Base-by-base conservation (phyloP, 768 basidiomycete species). In the Clathrus columnatus region DNA sequence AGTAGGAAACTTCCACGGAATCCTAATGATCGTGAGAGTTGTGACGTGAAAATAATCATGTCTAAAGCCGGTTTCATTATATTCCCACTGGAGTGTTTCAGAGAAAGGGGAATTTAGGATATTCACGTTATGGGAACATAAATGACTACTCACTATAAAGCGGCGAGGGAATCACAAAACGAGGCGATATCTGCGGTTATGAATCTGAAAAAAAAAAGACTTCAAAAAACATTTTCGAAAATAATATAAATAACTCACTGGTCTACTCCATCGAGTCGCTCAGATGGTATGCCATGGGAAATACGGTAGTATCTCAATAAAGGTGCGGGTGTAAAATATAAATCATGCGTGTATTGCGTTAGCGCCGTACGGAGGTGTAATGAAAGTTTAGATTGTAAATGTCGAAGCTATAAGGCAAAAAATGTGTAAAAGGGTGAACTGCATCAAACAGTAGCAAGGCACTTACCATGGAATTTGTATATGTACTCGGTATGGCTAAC, bases 61-160 rank as follows among this genome's bases (percentile, higher is more conserved):
- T 97, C 94, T 17, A 97, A 81, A 0, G 87, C 81, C 0, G 95
- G 94, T 65, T 98, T 98, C 59, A 94, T 81, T 30, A 96, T 65
- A 67, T 98, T 98, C 5, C 94, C 93, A 64, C 92, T 94, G 60
- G 20, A 16, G 17, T 16, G 41, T 26, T 45, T 55, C 5, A 23
- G 5, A 14, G 4, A 18, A 21, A 23, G 44, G 11, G 1, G 44
- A 17, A 17, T 58, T 16, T n/a, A n/a, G n/a, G n/a, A n/a, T 60
- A n/a, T 6, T 4, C 14, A 28, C 8, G 23, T 32, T 14, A 20
- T 17, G 0, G 5, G 20, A 5, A n/a, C n/a, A n/a, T n/a, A n/a
- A 7, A 17, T 46, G 18, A 51, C 2, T n/a, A 77, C 91, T 60
- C 57, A 92, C 92, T 97, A 97, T 32, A 97, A 75, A 0, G 86